A percentile compares a stretch with the other conserved stretches of the same genome.
phyloP scores from a whole-genome alignment of 768 basidiomycete species.

The Myochromella boudieri region DNA sequence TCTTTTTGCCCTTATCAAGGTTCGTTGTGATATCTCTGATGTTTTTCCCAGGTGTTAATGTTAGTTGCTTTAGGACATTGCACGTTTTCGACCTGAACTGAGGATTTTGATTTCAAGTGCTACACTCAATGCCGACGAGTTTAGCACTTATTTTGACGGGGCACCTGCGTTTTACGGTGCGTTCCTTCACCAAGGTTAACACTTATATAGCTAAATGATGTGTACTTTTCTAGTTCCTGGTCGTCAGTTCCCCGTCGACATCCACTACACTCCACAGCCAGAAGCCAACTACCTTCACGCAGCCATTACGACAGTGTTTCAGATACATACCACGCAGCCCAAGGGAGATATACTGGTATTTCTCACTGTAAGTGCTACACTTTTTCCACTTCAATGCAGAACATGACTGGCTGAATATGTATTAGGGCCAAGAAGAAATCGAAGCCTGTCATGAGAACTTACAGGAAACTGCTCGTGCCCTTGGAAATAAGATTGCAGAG shows the following conservation, averaged over 20 bases:
- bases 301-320: conserved; percentile 97
- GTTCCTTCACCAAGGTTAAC: conserved; percentile 20
- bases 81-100: conserved; percentile 92
- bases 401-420: conserved; percentile 3
- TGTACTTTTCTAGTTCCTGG: conserved; percentile 72
- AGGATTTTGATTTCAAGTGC: conserved; percentile 93
- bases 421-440: conserved; percentile 96
- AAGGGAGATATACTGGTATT: conserved; percentile 98
- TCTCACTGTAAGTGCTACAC: conserved; percentile 65
- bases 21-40: conserved; percentile 43
- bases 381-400: background rate
- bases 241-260: conserved; percentile 95
- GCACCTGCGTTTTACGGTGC: conserved; percentile 93
- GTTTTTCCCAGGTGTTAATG: conserved; percentile 26
- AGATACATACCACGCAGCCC: conserved; percentile 98
- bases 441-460: conserved; percentile 96
- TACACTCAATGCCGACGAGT: conserved; percentile 97
- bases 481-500: conserved; percentile 95
- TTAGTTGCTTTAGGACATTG: conserved; percentile 76
- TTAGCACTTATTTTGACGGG: conserved; percentile 94
- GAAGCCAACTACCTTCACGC: conserved; percentile 99
- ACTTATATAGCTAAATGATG: too few species aligned
- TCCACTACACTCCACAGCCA: conserved; percentile 98
- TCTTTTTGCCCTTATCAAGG: conserved; percentile 97
- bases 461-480: conserved; percentile 89